Percentiles rank a stretch among this genome's conserved stretches.
Evolutionary conservation across 306 rosid species (phyloP).

Genomic region (Astragalus glycyphyllos): DNA sequence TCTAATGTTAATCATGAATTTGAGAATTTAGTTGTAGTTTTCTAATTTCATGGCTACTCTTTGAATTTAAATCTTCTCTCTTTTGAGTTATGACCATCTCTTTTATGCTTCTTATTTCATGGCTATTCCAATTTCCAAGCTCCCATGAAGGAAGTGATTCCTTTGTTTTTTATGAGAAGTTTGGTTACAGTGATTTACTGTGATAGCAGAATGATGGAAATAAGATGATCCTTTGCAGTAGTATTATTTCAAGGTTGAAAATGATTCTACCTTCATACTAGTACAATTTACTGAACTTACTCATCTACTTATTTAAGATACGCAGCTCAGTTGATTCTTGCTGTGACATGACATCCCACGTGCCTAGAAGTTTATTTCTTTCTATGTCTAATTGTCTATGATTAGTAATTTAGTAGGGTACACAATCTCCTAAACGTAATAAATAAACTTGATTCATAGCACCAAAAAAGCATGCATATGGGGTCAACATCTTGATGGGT

Average conservation of each 20-base stretch:
- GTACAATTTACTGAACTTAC: not conserved
- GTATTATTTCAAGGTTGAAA: not conserved
- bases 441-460: not conserved
- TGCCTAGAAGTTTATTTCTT: too few relatives aligned
- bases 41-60: constrained; percentile 42
- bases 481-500: too few relatives aligned
- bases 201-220: constrained; percentile 1
- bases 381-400: not conserved
- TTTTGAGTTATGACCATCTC: too few relatives aligned
- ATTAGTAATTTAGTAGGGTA: not conserved
- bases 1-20: constrained; percentile 49
- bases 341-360: too few relatives aligned
- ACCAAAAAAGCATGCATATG: not conserved
- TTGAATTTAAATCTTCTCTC: constrained; percentile 41
- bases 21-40: constrained; percentile 58
- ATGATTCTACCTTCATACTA: not conserved
- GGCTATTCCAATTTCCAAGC: too few relatives aligned
- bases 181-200: constrained; percentile 29
- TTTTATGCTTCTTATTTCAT: too few relatives aligned
- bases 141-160: too few relatives aligned
- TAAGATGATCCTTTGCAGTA: constrained; percentile 3
- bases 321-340: not conserved
- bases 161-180: constrained; percentile 11
- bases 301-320: too few relatives aligned
- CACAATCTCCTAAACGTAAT: not conserved